Conservation (phyloP, 768 basidiomycete genomes). For the Leccinum variicolor region DNA sequence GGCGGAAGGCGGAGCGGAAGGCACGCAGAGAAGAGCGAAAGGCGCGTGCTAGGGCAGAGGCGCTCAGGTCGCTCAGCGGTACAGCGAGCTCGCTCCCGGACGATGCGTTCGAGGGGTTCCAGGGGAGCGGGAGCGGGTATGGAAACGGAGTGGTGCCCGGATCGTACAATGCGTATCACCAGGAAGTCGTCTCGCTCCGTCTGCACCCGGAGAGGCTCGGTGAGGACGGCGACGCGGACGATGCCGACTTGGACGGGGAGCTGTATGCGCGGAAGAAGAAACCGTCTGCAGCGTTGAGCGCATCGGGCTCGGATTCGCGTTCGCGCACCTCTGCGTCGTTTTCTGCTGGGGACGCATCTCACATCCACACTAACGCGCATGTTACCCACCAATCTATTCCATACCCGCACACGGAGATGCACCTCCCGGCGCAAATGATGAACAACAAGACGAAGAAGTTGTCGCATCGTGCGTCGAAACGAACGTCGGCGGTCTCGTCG, state of each 20-base stretch:
- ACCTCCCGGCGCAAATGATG: constrained; percentile 14
- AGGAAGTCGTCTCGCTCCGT: not conserved
- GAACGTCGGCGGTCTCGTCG: constrained; percentile 36
- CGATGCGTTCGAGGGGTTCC: constrained; percentile 62
- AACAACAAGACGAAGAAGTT: constrained; percentile 6
- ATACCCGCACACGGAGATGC: constrained; percentile 29
- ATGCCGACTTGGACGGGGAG: constrained; percentile 61
- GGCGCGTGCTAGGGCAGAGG: constrained; percentile 36
- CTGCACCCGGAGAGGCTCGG: constrained; percentile 11
- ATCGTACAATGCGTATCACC: not conserved
- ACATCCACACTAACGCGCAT: constrained; percentile 24
- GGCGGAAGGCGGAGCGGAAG: constrained; percentile 46
- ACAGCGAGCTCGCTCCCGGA: constrained; percentile 13
- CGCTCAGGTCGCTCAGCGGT: constrained; percentile 33
- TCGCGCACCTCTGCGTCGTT: constrained; percentile 57
- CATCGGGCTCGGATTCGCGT: constrained; percentile 51
- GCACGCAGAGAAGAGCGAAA: constrained; percentile 44
- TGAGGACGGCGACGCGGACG: constrained; percentile 33
- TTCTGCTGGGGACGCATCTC: constrained; percentile 25
- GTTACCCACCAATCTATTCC: constrained; percentile 24
- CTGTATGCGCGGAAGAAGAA: constrained; percentile 44
- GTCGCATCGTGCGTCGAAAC: constrained; percentile 25
- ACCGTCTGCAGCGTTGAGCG: constrained; percentile 32
- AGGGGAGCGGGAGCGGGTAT: constrained; percentile 40
- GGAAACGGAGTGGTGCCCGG: constrained; percentile 12